A percentile compares a stretch with the other conserved stretches of the same genome.
phyloP scores from a whole-genome alignment of 352 stramenopile genomes.

The Saprolegnia diclina region DNA sequence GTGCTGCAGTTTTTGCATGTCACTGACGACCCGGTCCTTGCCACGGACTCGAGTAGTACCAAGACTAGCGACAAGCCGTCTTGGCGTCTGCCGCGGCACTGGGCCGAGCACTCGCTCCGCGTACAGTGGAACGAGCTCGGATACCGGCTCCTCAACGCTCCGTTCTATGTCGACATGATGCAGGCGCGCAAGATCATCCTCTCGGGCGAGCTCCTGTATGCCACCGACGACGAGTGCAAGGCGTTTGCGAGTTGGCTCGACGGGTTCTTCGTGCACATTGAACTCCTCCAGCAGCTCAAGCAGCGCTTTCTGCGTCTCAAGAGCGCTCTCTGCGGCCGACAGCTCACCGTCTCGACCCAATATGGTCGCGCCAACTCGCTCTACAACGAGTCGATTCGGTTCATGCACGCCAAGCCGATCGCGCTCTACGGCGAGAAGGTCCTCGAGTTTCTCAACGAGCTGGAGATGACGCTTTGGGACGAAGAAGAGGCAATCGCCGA shows the following conservation, averaged over 20 bases:
- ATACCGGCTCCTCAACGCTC: slow-evolving; percentile 38
- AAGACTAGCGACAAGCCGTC: background rate
- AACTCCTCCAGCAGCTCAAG: slow-evolving; percentile 34
- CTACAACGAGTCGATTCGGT: slow-evolving; percentile 45
- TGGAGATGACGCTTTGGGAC: slow-evolving; percentile 49
- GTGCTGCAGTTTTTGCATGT: slow-evolving; percentile 44
- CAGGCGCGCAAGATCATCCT: slow-evolving; percentile 10
- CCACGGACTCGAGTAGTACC: no score
- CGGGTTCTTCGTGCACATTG: slow-evolving; percentile 17
- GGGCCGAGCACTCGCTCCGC: slow-evolving; percentile 21
- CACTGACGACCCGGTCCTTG: slow-evolving; percentile 12
- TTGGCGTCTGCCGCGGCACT: slow-evolving; percentile 26
- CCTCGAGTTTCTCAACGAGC: slow-evolving; percentile 41
- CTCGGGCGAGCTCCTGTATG: background rate
- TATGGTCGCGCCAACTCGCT: slow-evolving; percentile 35
- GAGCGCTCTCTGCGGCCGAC: slow-evolving; percentile 45
- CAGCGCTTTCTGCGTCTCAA: slow-evolving; percentile 62
- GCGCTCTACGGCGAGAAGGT: slow-evolving; percentile 40
- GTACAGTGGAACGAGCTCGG: slow-evolving; percentile 41
- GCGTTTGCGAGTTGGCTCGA: slow-evolving; percentile 19
- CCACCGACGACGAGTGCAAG: background rate
- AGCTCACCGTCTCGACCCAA: slow-evolving; percentile 53
- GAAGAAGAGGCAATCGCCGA: slow-evolving; percentile 49
- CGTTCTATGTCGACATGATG: slow-evolving; percentile 22
- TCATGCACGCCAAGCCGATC: slow-evolving; percentile 41